phyloP scores from a whole-genome alignment of 495 filamentous ascomycete genomes.

The Aspergillus ellipticus region DNA sequence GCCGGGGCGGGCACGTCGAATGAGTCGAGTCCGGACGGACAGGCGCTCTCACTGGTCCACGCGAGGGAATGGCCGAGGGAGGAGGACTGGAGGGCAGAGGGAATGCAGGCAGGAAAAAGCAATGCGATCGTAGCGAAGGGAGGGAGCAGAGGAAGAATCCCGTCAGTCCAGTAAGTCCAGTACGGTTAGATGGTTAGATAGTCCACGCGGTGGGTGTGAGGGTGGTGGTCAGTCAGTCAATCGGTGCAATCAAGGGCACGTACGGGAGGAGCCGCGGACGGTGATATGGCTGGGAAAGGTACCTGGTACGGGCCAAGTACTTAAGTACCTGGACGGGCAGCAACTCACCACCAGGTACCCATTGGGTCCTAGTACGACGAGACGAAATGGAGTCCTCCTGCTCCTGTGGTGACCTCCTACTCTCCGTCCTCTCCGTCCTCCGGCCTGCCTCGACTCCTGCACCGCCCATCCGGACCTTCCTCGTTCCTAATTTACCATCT shows the following conservation, averaged over 20 bases:
- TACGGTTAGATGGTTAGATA: too few relatives aligned
- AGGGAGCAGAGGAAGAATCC: too few relatives aligned
- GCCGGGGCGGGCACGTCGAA: conserved; percentile 1
- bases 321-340: conserved; percentile 1
- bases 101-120: too few relatives aligned
- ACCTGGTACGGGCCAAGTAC: conserved; percentile 1
- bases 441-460: background rate
- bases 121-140: too few relatives aligned
- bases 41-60: background rate
- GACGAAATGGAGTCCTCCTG: background rate
- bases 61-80: background rate
- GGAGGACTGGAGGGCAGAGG: background rate
- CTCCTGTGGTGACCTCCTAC: background rate
- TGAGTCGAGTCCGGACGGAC: background rate
- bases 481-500: background rate
- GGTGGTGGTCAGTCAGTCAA: too few relatives aligned
- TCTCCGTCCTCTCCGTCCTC: too few relatives aligned
- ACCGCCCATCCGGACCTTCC: conserved; percentile 1
- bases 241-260: background rate
- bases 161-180: too few relatives aligned
- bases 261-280: background rate
- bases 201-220: background rate
- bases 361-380: background rate
- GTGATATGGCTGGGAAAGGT: background rate
- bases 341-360: background rate